Evolutionary conservation across 106 monocot species (phyloP).

Genomic region (Amphibolis antarctica): DNA sequence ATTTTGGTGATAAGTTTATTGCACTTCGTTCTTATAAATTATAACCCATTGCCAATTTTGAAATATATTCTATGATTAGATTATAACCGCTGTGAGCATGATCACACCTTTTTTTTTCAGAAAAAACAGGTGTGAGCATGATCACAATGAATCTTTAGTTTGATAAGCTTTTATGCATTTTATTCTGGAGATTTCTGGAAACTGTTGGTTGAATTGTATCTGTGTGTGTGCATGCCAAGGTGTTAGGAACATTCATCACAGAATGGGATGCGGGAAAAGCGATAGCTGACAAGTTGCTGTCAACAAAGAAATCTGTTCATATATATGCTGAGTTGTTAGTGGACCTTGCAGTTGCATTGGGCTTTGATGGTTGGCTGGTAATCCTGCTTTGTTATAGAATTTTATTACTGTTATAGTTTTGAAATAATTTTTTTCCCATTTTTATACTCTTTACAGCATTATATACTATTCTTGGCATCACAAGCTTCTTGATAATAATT

Average conservation of each 20-base stretch:
- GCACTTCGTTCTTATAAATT: no score
- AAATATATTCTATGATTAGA: no score
- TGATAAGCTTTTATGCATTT: neutral
- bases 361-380: slow-evolving; percentile 99
- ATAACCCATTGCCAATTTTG: no score
- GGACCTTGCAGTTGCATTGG: slow-evolving; percentile 58
- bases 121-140: no score
- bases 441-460: neutral
- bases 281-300: slow-evolving; percentile 42
- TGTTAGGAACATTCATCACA: slow-evolving; percentile 73
- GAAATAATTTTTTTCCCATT: neutral
- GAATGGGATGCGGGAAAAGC: slow-evolving; percentile 69
- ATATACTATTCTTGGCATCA: neutral
- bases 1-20: no score
- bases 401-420: neutral
- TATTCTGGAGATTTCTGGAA: neutral
- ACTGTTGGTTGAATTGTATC: no score
- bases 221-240: slow-evolving; percentile 29
- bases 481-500: no score
- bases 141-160: neutral
- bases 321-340: slow-evolving; percentile 73
- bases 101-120: no score
- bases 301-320: slow-evolving; percentile 45
- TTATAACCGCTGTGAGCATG: no score
- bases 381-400: slow-evolving; percentile 1